These are phyloP conservation scores for Calcarisporium arbuscula DNA, from an alignment of 2,329 filamentous ascomycete species.

Conservation along the genomic window DNA sequence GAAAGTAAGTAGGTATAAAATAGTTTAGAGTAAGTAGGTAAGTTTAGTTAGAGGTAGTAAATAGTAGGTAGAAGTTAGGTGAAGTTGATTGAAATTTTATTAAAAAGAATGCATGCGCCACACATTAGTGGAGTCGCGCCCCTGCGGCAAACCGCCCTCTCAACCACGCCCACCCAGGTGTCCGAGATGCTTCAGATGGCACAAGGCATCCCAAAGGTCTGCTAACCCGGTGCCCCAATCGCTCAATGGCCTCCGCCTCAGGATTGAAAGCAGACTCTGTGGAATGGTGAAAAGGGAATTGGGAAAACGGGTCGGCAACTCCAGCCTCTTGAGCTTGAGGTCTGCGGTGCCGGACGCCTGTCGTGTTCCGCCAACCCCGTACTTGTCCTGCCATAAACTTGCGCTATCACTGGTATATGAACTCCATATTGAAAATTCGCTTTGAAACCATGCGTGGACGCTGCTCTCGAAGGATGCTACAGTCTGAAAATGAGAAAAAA, in stretches of 20 bases:
- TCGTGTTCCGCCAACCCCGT: conserved; percentile 37
- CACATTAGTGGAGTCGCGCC: no score
- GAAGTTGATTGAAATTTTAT: no score
- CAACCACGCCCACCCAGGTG: no score
- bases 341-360: conserved; percentile 28
- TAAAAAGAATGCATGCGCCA: no score
- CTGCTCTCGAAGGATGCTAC: conserved; percentile 77
- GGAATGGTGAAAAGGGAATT: conserved; percentile 17
- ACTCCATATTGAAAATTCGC: conserved; percentile 74
- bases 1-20: no score
- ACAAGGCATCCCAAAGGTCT: no score
- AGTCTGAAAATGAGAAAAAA: no score
- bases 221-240: no score
- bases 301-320: conserved; percentile 37
- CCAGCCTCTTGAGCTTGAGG: conserved; percentile 49
- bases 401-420: conserved; percentile 81
- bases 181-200: conserved; percentile 1
- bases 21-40: no score
- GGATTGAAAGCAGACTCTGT: conserved; percentile 13
- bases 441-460: conserved; percentile 94
- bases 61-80: no score
- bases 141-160: no score
- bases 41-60: no score
- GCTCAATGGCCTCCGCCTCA: conserved; percentile 7
- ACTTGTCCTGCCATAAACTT: conserved; percentile 67